These are phyloP conservation scores for Entoloma clypeatum DNA, from an alignment of 1,284 basidiomycete species.

Conservation along the genomic window DNA sequence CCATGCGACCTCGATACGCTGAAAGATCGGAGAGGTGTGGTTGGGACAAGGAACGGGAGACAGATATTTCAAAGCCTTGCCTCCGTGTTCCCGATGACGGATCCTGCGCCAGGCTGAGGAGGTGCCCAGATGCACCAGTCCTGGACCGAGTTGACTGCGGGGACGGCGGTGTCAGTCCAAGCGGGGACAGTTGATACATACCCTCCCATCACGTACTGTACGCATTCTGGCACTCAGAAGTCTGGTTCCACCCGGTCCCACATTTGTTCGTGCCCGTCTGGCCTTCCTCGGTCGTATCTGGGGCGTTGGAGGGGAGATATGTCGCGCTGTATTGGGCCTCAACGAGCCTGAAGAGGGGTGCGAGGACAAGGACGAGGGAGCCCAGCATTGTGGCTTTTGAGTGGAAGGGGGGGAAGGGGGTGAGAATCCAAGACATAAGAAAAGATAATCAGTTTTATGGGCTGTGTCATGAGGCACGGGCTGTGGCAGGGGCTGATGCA, in stretches of 20 bases:
- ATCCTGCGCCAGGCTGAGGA: constrained; percentile 48
- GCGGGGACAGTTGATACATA: constrained; percentile 1
- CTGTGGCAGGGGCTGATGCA: too few species aligned
- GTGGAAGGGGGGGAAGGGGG: background rate
- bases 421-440: background rate
- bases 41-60: constrained; percentile 8
- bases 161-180: background rate
- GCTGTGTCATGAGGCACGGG: too few species aligned
- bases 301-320: constrained; percentile 44
- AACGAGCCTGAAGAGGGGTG: constrained; percentile 28
- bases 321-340: constrained; percentile 47
- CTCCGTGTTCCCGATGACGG: constrained; percentile 56
- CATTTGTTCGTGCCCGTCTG: constrained; percentile 67
- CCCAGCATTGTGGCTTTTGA: background rate
- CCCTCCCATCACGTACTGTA: constrained; percentile 40
- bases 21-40: background rate
- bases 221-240: constrained; percentile 63
- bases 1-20: constrained; percentile 68
- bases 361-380: constrained; percentile 9
- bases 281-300: constrained; percentile 51
- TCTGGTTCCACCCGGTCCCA: constrained; percentile 52
- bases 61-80: constrained; percentile 33
- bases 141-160: constrained; percentile 54
- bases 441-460: constrained; percentile 1
- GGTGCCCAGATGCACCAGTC: constrained; percentile 57